phyloP scores from a whole-genome alignment of 208 protist genomes.

The Wallacemonas sp. region DNA sequence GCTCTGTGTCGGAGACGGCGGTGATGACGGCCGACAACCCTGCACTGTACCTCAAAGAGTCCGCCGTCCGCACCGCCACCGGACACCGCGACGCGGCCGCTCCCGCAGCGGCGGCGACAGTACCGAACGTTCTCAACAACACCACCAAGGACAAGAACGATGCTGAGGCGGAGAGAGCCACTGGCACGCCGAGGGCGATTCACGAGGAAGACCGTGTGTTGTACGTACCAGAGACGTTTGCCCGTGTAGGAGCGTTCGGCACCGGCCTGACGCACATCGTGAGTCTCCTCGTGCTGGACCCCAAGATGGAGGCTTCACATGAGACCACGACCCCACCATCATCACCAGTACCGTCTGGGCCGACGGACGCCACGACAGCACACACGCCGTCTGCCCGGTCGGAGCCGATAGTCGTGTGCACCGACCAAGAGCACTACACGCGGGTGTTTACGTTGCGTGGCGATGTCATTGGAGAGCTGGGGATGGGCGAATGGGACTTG shows the following conservation, averaged over 20 bases:
- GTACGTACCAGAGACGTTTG: conserved; percentile 26
- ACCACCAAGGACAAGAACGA: not conserved
- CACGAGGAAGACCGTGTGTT: conserved; percentile 27
- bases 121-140: conserved; percentile 34
- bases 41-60: conserved; percentile 16
- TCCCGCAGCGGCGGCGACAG: conserved; percentile 10
- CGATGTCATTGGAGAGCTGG: conserved; percentile 67
- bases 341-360: not conserved
- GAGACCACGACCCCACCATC: not conserved
- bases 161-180: not conserved
- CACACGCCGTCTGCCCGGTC: not conserved
- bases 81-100: not conserved
- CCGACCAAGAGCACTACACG: conserved; percentile 54
- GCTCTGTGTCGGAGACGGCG: conserved; percentile 20
- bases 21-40: conserved; percentile 42
- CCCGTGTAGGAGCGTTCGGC: conserved; percentile 39
- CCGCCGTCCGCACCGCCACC: not conserved
- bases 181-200: not conserved
- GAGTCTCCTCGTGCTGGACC: conserved; percentile 20
- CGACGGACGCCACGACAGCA: not conserved
- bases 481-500: conserved; percentile 58
- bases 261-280: conserved; percentile 28
- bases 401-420: conserved; percentile 65
- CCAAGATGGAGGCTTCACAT: no score
- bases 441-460: conserved; percentile 68